phyloP scores from a whole-genome alignment of 768 basidiomycete species.

The Serendipita sp. region DNA sequence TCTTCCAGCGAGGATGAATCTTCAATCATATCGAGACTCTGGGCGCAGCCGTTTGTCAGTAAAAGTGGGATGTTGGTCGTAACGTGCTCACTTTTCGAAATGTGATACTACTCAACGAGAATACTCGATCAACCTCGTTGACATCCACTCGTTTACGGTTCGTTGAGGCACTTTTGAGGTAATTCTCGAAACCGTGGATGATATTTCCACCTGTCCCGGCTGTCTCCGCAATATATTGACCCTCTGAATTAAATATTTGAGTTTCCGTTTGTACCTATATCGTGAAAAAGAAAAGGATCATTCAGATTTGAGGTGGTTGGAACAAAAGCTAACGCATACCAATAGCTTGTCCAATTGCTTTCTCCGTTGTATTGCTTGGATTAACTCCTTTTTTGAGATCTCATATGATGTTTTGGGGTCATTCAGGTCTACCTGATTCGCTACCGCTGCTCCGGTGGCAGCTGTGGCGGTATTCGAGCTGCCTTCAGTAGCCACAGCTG shows the following conservation, averaged over 20 bases:
- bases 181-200: conserved; percentile 74
- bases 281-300: background rate
- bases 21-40: conserved; percentile 1
- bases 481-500: background rate
- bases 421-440: background rate
- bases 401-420: conserved; percentile 32
- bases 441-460: background rate
- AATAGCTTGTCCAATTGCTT: conserved; percentile 60
- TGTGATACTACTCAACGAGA: conserved; percentile 67
- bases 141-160: conserved; percentile 60
- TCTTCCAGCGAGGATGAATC: background rate
- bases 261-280: conserved; percentile 57
- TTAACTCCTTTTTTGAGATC: conserved; percentile 53
- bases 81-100: conserved; percentile 42
- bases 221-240: conserved; percentile 61
- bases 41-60: background rate
- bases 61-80: background rate
- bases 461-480: background rate
- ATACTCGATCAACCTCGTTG: conserved; percentile 60
- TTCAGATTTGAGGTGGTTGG: background rate
- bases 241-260: conserved; percentile 65
- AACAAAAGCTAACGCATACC: conserved; percentile 25
- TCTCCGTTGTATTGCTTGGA: conserved; percentile 59
- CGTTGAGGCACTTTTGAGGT: conserved; percentile 59
- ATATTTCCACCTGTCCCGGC: conserved; percentile 70